These are phyloP conservation scores for Dendrobium nobile DNA, from an alignment of 106 monocot genomes.

Conservation along the genomic window DNA sequence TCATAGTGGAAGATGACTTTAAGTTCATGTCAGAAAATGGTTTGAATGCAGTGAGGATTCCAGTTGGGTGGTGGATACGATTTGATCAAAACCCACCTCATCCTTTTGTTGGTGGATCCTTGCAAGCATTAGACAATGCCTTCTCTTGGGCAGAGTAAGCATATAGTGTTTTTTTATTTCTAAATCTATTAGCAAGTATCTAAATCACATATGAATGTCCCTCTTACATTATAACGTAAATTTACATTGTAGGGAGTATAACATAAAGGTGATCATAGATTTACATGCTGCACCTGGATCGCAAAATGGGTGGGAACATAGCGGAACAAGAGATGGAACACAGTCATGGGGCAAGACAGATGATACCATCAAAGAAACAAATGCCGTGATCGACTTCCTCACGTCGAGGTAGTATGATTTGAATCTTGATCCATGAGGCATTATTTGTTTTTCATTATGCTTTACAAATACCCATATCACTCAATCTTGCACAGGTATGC, in stretches of 20 bases:
- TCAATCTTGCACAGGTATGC: conserved; percentile 31
- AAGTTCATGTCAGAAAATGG: conserved; percentile 32
- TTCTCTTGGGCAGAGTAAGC: conserved; percentile 14
- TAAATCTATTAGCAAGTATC: neutral
- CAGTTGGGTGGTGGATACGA: conserved; percentile 6
- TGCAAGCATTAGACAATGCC: conserved; percentile 7
- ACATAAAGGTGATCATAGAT: conserved; percentile 38
- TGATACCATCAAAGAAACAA: conserved; percentile 38
- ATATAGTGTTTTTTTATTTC: neutral
- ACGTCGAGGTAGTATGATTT: conserved; percentile 11
- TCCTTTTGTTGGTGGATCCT: conserved; percentile 12
- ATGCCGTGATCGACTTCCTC: conserved; percentile 62
- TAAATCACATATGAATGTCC: neutral
- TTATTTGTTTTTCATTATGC: too few species aligned
- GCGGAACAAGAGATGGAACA: conserved; percentile 62
- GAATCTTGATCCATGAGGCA: too few species aligned
- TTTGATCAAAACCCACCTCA: neutral
- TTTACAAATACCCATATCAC: too few species aligned
- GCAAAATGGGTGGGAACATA: conserved; percentile 52
- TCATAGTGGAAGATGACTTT: conserved; percentile 41
- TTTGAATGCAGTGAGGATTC: neutral
- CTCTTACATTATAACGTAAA: neutral
- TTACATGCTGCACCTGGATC: conserved; percentile 49
- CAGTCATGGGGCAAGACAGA: conserved; percentile 51
- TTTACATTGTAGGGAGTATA: conserved; percentile 22